Percentiles rank a stretch among this genome's conserved stretches.
These are phyloP conservation scores for Tilletia walkeri DNA, from an alignment of 1,284 basidiomycete genomes.

Conservation along the genomic window DNA sequence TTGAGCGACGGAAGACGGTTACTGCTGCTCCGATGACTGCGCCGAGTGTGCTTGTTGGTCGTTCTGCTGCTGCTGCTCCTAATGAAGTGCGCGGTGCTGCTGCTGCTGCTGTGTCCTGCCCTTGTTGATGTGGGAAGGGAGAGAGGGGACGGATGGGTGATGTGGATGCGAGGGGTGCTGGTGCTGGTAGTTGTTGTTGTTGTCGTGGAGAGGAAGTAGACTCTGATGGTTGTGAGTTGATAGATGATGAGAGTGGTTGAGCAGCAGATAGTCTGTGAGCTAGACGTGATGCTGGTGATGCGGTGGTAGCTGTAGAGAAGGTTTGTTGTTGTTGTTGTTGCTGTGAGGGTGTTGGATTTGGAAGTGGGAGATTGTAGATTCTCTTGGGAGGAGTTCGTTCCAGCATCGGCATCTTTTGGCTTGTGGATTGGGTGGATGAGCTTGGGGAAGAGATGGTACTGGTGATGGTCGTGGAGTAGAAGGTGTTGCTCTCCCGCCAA, in stretches of 20 bases:
- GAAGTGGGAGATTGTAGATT: not conserved
- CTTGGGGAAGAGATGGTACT: not conserved
- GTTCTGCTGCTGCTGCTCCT: not conserved
- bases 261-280: not conserved
- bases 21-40: not conserved
- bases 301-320: too few relatives aligned
- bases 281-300: not conserved
- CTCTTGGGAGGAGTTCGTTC: constrained; percentile 6
- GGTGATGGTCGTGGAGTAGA: not conserved
- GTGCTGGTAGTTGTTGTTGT: not conserved
- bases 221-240: not conserved
- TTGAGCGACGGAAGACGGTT: not conserved
- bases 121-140: not conserved
- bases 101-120: not conserved
- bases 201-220: not conserved
- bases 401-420: not conserved
- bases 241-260: not conserved
- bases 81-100: not conserved
- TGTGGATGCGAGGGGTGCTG: too few relatives aligned
- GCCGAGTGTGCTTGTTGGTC: not conserved
- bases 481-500: not conserved
- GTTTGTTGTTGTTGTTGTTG: not conserved
- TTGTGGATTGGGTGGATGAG: not conserved
- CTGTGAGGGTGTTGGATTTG: not conserved
- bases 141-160: not conserved